Percentiles rank a stretch among this genome's conserved stretches.
These are phyloP conservation scores for Lepiota venenata DNA, from an alignment of 768 basidiomycete genomes.

Conservation along the genomic window DNA sequence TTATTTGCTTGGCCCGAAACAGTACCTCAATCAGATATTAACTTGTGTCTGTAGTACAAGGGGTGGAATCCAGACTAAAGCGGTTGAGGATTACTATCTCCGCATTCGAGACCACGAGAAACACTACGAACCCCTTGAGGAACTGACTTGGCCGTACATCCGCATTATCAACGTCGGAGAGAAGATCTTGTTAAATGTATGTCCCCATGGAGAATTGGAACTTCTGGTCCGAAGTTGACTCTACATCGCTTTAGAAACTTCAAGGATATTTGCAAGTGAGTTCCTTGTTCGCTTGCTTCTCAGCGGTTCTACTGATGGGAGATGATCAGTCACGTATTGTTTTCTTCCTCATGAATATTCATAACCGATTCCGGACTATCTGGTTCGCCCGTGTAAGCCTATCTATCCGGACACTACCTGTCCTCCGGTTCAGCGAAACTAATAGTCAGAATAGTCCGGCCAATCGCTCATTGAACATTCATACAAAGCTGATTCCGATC, in stretches of 20 bases:
- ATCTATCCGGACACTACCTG: not conserved
- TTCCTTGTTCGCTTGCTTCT: not conserved
- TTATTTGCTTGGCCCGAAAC: not conserved
- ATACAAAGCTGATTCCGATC: slow-evolving; percentile 96
- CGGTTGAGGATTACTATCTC: slow-evolving; percentile 88
- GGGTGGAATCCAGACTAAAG: slow-evolving; percentile 91
- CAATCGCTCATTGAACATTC: slow-evolving; percentile 98
- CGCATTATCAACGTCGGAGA: slow-evolving; percentile 97
- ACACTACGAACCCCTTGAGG: slow-evolving; percentile 89
- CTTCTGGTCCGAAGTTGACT: not conserved
- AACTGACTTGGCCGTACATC: slow-evolving; percentile 89
- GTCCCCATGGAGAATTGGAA: slow-evolving; percentile 18
- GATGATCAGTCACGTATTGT: slow-evolving; percentile 80
- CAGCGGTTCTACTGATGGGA: not conserved
- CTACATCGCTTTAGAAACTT: slow-evolving; percentile 50
- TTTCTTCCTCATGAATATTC: slow-evolving; percentile 99
- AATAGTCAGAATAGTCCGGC: slow-evolving; percentile 64
- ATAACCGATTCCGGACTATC: slow-evolving; percentile 89
- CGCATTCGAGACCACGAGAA: slow-evolving; percentile 86
- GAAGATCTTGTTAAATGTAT: slow-evolving; percentile 90
- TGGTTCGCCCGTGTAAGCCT: slow-evolving; percentile 88
- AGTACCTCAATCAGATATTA: slow-evolving; percentile 7
- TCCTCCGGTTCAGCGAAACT: not conserved
- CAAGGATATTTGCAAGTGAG: slow-evolving; percentile 84
- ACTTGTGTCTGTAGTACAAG: slow-evolving; percentile 63